Evolutionary conservation across 1,139 yeast genomes (phyloP), one percentile per base, ranked within the genome.

Genomic region (Diutina sp.): DNA sequence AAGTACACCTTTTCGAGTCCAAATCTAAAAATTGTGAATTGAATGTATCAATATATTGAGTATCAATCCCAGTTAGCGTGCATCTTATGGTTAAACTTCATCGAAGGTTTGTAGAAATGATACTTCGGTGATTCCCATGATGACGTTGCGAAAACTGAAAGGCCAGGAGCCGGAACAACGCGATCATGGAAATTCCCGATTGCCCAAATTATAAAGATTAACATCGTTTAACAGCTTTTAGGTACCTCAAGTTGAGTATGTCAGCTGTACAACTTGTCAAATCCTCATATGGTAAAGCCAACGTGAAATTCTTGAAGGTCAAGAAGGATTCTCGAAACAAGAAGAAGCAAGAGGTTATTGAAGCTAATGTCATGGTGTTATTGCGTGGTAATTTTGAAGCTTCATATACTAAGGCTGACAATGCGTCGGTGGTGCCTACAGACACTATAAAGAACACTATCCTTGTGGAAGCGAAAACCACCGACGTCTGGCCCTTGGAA

Each of bases 381-480:
- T 78, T 90, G 59, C 83, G 80, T 63, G 97, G 97, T 60, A 80
- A 78, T 57, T 85, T 90, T 64, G 96, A 87, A 60, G 72, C 73
- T 41, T 84, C 96, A 3, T 90, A 88, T 74, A 90, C 97, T 56
- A 68, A 85, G 60, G 97, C 96, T 47, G 95, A 90, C 71, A 90
- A 90, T 72, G 69, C 88, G 2, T 79, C 87, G 14, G 84, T 90
- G 65, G 95, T 90, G 55, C 97, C 97, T 58, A 90, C 97, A 12
- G 97, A 90, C 70, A 90, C 97, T 1, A 91, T 90, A 60, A 90
- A 90, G 72, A 90, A 90, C 76, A 90, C 97, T 57, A 82, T 89
- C 61, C 78, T 84, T 68, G 74, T 90, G 48, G 84, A 88, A 64
- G 97, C 96, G 60, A 88, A 87, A 72, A 85, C 77, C 65, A 79